Conservation (phyloP, 257 asterid genomes). For the Asclepias syriaca region DNA sequence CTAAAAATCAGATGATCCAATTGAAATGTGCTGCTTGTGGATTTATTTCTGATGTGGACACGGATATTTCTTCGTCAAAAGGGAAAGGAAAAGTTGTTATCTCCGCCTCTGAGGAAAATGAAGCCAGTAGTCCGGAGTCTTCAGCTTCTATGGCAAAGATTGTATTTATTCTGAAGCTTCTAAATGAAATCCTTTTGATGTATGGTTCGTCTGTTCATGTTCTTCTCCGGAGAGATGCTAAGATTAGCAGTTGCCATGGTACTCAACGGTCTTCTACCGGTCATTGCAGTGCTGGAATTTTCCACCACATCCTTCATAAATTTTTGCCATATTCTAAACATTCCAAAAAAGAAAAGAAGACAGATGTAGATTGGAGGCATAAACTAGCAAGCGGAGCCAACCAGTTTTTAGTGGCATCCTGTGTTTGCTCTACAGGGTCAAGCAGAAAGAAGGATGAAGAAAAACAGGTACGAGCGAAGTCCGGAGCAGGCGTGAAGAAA, state of each 20-base stretch:
- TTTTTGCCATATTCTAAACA: conserved; percentile 61
- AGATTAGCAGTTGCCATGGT: conserved; percentile 53
- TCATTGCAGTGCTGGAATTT: conserved; percentile 52
- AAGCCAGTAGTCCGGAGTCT: too few relatives aligned
- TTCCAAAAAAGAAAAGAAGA: conserved; percentile 62
- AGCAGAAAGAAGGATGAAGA: too few relatives aligned
- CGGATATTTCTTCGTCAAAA: too few relatives aligned
- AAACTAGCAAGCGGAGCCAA: conserved; percentile 81
- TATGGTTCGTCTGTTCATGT: conserved; percentile 74
- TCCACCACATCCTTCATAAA: conserved; percentile 68
- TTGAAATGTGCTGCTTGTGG: too few relatives aligned
- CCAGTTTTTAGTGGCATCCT: conserved; percentile 86
- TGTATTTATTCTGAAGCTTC: conserved; percentile 79
- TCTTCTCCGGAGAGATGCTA: conserved; percentile 77
- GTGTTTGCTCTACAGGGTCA: conserved; percentile 89
- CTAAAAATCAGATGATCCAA: too few relatives aligned
- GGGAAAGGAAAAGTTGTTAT: too few relatives aligned
- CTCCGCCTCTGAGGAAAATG: too few relatives aligned
- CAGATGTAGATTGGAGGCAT: conserved; percentile 92
- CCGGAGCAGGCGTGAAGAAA: too few relatives aligned
- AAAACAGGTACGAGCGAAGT: too few relatives aligned
- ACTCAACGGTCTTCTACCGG: conserved; percentile 35
- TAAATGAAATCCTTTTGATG: conserved; percentile 76
- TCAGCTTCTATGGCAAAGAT: too few relatives aligned
- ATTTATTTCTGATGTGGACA: too few relatives aligned